Percentiles rank a stretch among this genome's conserved stretches.
These are phyloP conservation scores for Chlamydomonas sphaeroides DNA, from an alignment of 139 green algal genomes.

Conservation along the genomic window DNA sequence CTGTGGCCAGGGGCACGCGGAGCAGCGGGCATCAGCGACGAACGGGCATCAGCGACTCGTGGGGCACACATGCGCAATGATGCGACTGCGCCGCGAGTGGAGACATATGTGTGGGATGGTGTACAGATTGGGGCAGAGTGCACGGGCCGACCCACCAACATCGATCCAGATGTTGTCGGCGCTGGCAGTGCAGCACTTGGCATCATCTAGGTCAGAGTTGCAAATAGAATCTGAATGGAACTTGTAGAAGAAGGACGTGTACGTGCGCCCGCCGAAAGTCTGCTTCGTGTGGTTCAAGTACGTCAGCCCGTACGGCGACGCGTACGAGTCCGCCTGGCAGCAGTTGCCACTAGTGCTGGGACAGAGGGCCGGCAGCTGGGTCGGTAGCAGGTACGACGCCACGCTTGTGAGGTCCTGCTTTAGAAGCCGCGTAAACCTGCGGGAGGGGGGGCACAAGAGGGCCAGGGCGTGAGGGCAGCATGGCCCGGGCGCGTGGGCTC, in stretches of 20 bases:
- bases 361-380: slow-evolving; percentile 9
- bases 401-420: slow-evolving; percentile 4
- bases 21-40: too few relatives aligned
- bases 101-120: too few relatives aligned
- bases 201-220: slow-evolving; percentile 5
- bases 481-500: too few relatives aligned
- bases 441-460: too few relatives aligned
- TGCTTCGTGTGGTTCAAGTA: slow-evolving; percentile 35
- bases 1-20: too few relatives aligned
- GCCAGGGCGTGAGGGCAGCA: too few relatives aligned
- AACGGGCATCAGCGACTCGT: too few relatives aligned
- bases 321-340: slow-evolving; percentile 50
- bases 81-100: too few relatives aligned
- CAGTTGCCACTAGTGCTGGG: background rate
- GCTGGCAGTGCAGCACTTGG: slow-evolving; percentile 39
- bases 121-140: too few relatives aligned
- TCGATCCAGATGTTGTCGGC: slow-evolving; percentile 48
- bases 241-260: slow-evolving; percentile 54
- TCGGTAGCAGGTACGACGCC: slow-evolving; percentile 26
- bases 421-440: slow-evolving; percentile 38
- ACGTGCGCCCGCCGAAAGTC: slow-evolving; percentile 19
- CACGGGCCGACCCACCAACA: slow-evolving; percentile 32
- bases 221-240: slow-evolving; percentile 14
- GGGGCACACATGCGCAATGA: too few relatives aligned
- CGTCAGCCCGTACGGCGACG: slow-evolving; percentile 42